Conservation (phyloP, 75 land plant genomes). For the Cryptomeria japonica region DNA sequence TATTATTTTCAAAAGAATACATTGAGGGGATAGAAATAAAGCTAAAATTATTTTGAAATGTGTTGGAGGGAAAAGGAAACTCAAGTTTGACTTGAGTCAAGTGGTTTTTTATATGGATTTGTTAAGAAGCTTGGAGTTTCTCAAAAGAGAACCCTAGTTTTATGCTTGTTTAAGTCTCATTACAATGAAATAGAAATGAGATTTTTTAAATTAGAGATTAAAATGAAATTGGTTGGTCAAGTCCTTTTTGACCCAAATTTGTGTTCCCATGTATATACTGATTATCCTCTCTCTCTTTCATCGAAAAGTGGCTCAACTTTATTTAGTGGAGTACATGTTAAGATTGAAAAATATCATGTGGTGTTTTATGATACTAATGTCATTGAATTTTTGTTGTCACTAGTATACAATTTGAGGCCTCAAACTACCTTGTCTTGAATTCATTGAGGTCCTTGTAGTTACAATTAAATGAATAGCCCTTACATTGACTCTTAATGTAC, state of each 20-base stretch:
- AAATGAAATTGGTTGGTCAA: background rate
- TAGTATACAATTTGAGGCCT: background rate
- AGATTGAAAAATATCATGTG: background rate
- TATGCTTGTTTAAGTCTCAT: too few relatives aligned
- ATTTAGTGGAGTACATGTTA: background rate
- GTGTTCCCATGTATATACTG: background rate
- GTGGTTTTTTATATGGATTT: too few relatives aligned
- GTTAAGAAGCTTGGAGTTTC: too few relatives aligned
- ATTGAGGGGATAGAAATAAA: too few relatives aligned
- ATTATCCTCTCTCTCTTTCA: background rate
- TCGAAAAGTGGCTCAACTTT: background rate
- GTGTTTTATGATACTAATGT: background rate
- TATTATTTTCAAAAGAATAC: too few relatives aligned
- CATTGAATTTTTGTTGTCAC: background rate
- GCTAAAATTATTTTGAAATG: too few relatives aligned
- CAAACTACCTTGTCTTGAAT: background rate
- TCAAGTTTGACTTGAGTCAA: too few relatives aligned
- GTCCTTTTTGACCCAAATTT: background rate
- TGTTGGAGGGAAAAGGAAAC: too few relatives aligned
- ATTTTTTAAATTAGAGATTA: background rate
- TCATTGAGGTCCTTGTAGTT: too few relatives aligned
- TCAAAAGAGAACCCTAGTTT: too few relatives aligned
- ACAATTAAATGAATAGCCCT: too few relatives aligned
- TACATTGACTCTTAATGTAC: too few relatives aligned
- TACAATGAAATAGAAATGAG: conserved; percentile 3